These are phyloP conservation scores for Didymella keratinophila DNA, from an alignment of 2,329 filamentous ascomycete genomes.

Conservation along the genomic window DNA sequence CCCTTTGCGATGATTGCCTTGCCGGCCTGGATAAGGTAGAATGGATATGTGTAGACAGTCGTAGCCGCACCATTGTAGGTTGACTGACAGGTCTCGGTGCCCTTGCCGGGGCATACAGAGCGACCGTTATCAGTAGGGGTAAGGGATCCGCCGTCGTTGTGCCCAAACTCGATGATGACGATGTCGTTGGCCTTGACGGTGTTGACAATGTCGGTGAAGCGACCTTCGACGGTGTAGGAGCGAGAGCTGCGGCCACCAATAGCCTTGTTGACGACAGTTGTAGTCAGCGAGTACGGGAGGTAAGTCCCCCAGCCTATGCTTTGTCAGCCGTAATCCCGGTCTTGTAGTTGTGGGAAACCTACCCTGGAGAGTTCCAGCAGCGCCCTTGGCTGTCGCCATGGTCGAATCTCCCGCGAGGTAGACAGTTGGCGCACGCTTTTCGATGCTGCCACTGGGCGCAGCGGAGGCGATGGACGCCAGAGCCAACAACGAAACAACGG, in stretches of 20 bases:
- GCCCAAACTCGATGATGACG: slow-evolving; percentile 75
- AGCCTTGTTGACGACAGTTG: slow-evolving; percentile 68
- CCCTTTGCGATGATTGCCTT: slow-evolving; percentile 63
- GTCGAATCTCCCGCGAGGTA: slow-evolving; percentile 69
- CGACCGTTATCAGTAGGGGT: slow-evolving; percentile 65
- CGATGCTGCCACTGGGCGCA: slow-evolving; percentile 33
- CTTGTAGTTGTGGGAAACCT: not conserved
- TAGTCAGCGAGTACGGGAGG: slow-evolving; percentile 61
- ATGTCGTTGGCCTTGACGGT: slow-evolving; percentile 66
- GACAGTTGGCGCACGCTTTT: slow-evolving; percentile 54
- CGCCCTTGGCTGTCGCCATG: slow-evolving; percentile 62
- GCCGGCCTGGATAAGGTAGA: slow-evolving; percentile 67
- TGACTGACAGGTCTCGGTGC: slow-evolving; percentile 62
- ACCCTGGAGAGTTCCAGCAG: slow-evolving; percentile 51
- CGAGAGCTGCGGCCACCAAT: slow-evolving; percentile 71
- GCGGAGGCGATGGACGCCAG: slow-evolving; percentile 31
- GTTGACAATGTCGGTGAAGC: slow-evolving; percentile 66
- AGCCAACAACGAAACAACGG: slow-evolving; percentile 30
- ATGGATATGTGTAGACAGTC: slow-evolving; percentile 67
- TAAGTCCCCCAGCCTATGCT: slow-evolving; percentile 68
- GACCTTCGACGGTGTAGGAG: slow-evolving; percentile 71
- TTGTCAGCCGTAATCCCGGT: not conserved
- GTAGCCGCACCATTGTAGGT: slow-evolving; percentile 61
- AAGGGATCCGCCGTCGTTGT: slow-evolving; percentile 72
- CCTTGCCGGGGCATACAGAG: slow-evolving; percentile 65